Conservation (phyloP, 495 filamentous ascomycete species). For the Ascodesmis nigricans region DNA sequence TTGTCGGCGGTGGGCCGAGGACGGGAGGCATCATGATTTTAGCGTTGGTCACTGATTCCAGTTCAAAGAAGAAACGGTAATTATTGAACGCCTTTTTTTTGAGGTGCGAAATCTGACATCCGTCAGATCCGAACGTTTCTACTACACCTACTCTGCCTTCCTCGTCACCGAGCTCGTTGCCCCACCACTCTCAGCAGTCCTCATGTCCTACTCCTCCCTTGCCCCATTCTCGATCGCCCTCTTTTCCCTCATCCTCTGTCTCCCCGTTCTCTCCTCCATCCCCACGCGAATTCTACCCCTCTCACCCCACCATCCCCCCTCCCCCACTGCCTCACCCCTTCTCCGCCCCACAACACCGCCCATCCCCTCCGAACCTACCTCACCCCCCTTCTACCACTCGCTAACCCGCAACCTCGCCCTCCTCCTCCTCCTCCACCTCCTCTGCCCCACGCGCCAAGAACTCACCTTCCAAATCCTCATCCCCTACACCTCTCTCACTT, state of each 20-base stretch:
- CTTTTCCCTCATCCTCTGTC: neutral
- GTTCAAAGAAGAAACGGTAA: neutral
- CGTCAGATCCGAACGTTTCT: constrained; percentile 3
- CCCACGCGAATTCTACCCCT: neutral
- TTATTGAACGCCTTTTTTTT: too few species aligned
- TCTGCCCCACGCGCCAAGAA: constrained; percentile 5
- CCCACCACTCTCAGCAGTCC: neutral
- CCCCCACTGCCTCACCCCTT: neutral
- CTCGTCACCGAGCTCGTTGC: constrained; percentile 5
- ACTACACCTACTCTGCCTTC: constrained; percentile 6
- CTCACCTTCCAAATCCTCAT: constrained; percentile 10
- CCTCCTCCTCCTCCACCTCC: constrained; percentile 3
- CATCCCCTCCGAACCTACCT: neutral
- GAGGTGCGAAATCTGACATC: too few species aligned
- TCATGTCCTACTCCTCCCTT: constrained; percentile 1
- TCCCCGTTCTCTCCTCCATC: neutral
- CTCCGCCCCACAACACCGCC: neutral
- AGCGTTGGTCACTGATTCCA: constrained; percentile 4
- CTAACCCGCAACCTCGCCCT: neutral
- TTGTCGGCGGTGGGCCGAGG: constrained; percentile 4
- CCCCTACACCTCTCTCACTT: constrained; percentile 1
- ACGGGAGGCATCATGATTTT: constrained; percentile 3
- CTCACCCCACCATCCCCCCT: neutral
- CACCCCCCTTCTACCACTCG: neutral
- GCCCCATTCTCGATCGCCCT: constrained; percentile 3